Conservation (phyloP, 306 rosid species). For the Cyamopsis tetragonoloba region DNA sequence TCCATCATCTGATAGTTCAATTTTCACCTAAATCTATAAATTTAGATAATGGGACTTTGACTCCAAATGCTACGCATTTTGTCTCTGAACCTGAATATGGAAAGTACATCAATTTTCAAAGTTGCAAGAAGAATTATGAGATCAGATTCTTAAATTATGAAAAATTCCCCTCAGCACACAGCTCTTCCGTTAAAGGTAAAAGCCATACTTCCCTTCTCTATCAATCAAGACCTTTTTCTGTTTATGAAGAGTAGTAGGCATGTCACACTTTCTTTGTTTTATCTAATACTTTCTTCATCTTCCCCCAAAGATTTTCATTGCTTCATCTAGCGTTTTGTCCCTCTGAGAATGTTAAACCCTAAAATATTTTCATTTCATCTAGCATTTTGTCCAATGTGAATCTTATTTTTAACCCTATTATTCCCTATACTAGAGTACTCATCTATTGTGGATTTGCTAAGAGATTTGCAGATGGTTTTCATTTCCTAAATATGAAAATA, state of each 20-base stretch:
- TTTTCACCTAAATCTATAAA: slow-evolving; percentile 35
- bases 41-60: slow-evolving; percentile 29
- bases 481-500: not conserved
- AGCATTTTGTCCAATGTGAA: no score
- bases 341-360: not conserved
- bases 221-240: not conserved
- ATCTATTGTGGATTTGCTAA: not conserved
- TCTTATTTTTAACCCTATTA: no score
- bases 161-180: slow-evolving; percentile 73
- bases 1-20: slow-evolving; percentile 59
- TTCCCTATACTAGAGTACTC: not conserved
- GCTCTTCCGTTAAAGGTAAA: slow-evolving; percentile 89
- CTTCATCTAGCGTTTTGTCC: slow-evolving; percentile 10
- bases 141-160: slow-evolving; percentile 47
- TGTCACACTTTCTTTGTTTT: not conserved
- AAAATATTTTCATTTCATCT: no score
- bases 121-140: slow-evolving; percentile 28
- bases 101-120: slow-evolving; percentile 32
- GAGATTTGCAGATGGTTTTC: not conserved
- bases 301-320: not conserved
- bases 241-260: not conserved
- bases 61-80: slow-evolving; percentile 18
- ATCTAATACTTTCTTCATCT: not conserved
- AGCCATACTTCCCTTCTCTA: not conserved
- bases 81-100: slow-evolving; percentile 27